Evolutionary conservation across 768 basidiomycete species (phyloP), one percentile per base, ranked within the genome.

Genomic region (Boletus rex-veris): DNA sequence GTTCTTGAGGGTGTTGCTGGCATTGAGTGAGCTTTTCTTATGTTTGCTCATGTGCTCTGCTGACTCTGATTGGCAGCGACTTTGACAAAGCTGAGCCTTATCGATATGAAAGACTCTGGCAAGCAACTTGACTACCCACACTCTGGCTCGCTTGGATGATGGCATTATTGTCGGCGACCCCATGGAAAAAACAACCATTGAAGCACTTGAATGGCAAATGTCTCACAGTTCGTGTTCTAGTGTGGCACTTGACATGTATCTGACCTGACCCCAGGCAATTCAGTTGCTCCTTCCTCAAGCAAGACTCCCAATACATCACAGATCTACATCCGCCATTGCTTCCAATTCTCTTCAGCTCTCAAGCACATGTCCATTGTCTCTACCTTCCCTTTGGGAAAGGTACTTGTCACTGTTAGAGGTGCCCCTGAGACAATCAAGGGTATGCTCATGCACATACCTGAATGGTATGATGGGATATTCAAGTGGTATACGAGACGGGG

Each of bases 121-220:
- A 77, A 82, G 45, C 85, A 92, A 59, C 1, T 2, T 19, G 2
- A 98, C 97, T 0, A 91, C 97, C 1, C 97, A 99, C 64, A 95
- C 97, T 0, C 76, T 99, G 11, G 97, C 98, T 37, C 80, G 89
- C 44, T 79, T 99, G 24, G 96, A 99, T 62, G 96, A 98, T 61
- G 96, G 92, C 10, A 87, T 86, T 1, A 75, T 95, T 35, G 94
- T 98, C 41, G 97, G 97, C 4, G 97, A 99, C 67, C 97, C 97
- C 0, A 99, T 99, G 97, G 97, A 99, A 73, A 94, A 95, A 74
- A 95, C 91, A 0, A 96, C 96, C 0, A 76, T 98, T 7, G 90
- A 91, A 56, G 87, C 92, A 3, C 78, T 98, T 28, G 86, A 91
- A 45, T 98, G 97, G 96, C 84, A 83, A 53, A 70, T 97, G 37